Evolutionary conservation across 305 asterid genomes (phyloP), one percentile per base, ranked within the genome.

Genomic region (Rubia balearica): DNA sequence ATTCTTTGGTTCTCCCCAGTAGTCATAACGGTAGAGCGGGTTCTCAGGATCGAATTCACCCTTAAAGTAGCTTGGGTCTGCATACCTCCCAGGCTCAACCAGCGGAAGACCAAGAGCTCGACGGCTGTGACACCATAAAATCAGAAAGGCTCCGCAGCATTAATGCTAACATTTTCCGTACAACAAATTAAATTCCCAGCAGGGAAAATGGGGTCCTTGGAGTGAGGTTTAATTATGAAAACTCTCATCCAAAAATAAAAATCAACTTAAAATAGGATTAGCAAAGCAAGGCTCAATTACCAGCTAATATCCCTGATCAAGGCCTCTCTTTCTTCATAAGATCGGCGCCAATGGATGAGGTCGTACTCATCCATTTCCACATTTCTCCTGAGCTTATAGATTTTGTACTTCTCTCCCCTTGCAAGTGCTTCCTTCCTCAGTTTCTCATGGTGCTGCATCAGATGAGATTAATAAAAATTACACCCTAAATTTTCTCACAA

Each of bases 1-100:
- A 81, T 90, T 93, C 89, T 93, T 93, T 41, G 98, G 98, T 73
- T 93, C 98, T 5, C 98, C 98, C 98, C 98, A 93, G 84, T 93
- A 93, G 81, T 93, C 98, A 27, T 88, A 90, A 27, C 96, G 95
- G 56, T 90, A 93, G 70, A 93, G 71, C 9, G 96, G 85, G 68
- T 76, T 90, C 67, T 89, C 92, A 0, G 96, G 92, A 80, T 93
- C 96, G 38, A 90, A 93, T 76, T 85, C 78, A 81, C 88, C 98
- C 74, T 93, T 93, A 16, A 90, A 83, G 78, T 71, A 77, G 82
- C 85, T 90, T 2, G 92, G 82, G 42, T 93, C 92, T 3, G 84
- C 85, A 13, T 88, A 88, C 80, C 90, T 82, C 30, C 96, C 97
- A 7, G 98, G 97, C 79, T 93, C 98, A 61, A 90, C 97, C 70